Evolutionary conservation across 331 rosid species (phyloP).

Genomic region (Prunus yedoensis): DNA sequence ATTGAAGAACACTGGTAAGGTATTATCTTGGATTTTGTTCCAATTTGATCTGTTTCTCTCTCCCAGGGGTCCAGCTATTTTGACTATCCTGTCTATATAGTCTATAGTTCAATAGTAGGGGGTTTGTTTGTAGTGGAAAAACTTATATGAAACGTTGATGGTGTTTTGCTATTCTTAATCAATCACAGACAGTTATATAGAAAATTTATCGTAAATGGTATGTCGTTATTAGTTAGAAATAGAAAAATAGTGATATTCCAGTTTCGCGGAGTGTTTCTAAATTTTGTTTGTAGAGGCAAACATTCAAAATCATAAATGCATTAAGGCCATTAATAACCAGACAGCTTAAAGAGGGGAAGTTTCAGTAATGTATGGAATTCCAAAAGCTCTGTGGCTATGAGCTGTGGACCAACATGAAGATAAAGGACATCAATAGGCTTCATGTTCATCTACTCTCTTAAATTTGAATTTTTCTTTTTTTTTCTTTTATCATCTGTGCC

Average conservation of each 20-base stretch:
- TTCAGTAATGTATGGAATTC: not conserved
- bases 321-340: not conserved
- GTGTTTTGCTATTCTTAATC: too few relatives aligned
- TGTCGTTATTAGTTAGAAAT: rapidly evolving
- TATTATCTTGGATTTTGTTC: not conserved
- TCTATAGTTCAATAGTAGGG: too few relatives aligned
- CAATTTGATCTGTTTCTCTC: not conserved
- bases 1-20: too few relatives aligned
- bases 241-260: rapidly evolving
- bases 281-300: not conserved
- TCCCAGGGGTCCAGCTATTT: not conserved
- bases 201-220: rapidly evolving
- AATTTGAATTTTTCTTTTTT: not conserved
- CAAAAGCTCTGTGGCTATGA: conserved; percentile 9
- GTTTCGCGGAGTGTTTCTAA: too few relatives aligned
- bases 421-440: not conserved
- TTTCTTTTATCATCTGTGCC: not conserved
- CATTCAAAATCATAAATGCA: not conserved
- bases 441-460: not conserved
- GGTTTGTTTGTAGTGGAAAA: not conserved
- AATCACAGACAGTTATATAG: rapidly evolving
- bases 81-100: not conserved
- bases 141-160: too few relatives aligned
- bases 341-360: not conserved
- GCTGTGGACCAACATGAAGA: conserved; percentile 6